These are phyloP conservation scores for Leccinum rimulosum DNA, from an alignment of 768 basidiomycete species.

Conservation along the genomic window DNA sequence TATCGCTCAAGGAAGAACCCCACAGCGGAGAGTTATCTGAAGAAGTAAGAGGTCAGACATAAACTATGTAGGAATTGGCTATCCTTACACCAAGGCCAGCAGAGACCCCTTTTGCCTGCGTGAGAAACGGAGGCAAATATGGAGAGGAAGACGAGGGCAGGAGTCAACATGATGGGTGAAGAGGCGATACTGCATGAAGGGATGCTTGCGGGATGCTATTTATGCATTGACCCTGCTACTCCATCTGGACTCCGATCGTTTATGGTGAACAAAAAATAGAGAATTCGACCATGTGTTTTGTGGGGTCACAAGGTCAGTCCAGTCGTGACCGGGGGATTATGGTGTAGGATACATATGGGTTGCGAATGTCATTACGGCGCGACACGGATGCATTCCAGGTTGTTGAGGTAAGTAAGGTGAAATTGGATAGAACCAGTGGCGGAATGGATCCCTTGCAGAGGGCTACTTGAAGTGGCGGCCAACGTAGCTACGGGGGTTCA, in stretches of 20 bases:
- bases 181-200: neutral
- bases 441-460: neutral
- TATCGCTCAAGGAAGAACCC: neutral
- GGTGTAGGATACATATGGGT: neutral
- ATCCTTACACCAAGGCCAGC: constrained; percentile 36
- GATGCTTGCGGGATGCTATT: constrained; percentile 5
- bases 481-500: neutral
- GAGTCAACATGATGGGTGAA: constrained; percentile 18
- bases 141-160: constrained; percentile 15
- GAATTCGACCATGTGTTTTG: neutral
- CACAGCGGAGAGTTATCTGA: constrained; percentile 33
- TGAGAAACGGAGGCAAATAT: constrained; percentile 18
- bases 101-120: constrained; percentile 39
- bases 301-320: neutral
- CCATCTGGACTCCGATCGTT: neutral
- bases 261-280: neutral
- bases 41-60: neutral
- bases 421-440: neutral
- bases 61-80: neutral
- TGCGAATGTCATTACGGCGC: neutral
- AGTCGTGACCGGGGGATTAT: neutral
- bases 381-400: neutral
- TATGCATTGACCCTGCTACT: constrained; percentile 1
- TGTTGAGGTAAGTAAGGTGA: neutral
- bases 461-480: neutral